A percentile compares a stretch with the other conserved stretches of the same genome.
Conservation (phyloP, 768 basidiomycete genomes). For the Russula ochroleuca region DNA sequence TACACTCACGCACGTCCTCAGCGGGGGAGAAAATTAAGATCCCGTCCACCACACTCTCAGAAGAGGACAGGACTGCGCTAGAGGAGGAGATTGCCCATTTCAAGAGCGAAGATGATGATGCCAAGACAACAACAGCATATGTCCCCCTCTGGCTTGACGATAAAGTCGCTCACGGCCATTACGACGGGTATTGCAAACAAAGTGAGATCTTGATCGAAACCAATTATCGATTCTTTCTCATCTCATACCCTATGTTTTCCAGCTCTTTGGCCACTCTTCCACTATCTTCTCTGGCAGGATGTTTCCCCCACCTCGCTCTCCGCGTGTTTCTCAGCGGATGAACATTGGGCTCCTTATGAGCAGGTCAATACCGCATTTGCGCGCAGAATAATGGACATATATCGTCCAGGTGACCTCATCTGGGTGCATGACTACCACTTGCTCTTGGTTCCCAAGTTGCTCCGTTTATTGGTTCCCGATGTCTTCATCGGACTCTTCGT, state of each 20-base stretch:
- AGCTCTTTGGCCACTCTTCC: conserved; percentile 98
- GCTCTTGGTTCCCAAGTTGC: conserved; percentile 80
- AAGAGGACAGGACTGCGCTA: conserved; percentile 61
- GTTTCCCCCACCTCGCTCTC: conserved; percentile 74
- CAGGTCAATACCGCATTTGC: conserved; percentile 86
- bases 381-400: conserved; percentile 63
- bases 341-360: conserved; percentile 75
- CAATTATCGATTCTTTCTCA: background rate
- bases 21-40: conserved; percentile 38
- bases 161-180: conserved; percentile 86
- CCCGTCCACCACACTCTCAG: conserved; percentile 48
- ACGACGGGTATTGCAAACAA: conserved; percentile 97
- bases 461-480: conserved; percentile 66
- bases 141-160: conserved; percentile 89
- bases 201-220: conserved; percentile 50
- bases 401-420: conserved; percentile 68
- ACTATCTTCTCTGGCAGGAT: conserved; percentile 98
- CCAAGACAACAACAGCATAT: conserved; percentile 61
- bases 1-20: conserved; percentile 8
- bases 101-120: conserved; percentile 53
- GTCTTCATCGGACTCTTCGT: conserved; percentile 88
- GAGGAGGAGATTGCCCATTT: conserved; percentile 62
- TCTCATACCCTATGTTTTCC: conserved; percentile 1
- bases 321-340: conserved; percentile 63
- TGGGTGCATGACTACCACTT: conserved; percentile 97